phyloP scores from a whole-genome alignment of 2,329 filamentous ascomycete species.

The Alternaria novae-zelandiae region DNA sequence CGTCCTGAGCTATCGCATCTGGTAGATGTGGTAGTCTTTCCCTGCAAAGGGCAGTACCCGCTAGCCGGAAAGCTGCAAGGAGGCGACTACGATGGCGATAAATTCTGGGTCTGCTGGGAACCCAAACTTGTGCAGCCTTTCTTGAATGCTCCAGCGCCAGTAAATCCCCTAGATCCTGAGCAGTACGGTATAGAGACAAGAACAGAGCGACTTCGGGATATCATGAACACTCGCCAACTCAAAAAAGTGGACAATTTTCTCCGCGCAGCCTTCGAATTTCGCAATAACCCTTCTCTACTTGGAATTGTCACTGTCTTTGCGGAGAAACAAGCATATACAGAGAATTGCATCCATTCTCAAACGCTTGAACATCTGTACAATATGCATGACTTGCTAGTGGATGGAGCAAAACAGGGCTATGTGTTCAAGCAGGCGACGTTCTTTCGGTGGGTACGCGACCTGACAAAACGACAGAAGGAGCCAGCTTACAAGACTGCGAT shows the following conservation, averaged over 20 bases:
- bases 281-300: slow-evolving; percentile 63
- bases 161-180: slow-evolving; percentile 54
- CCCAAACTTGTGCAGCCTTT: slow-evolving; percentile 70
- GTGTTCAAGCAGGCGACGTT: slow-evolving; percentile 54
- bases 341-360: slow-evolving; percentile 36
- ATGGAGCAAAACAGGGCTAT: slow-evolving; percentile 56
- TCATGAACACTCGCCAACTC: slow-evolving; percentile 41
- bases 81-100: slow-evolving; percentile 82
- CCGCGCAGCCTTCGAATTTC: slow-evolving; percentile 62
- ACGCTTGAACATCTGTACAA: slow-evolving; percentile 40
- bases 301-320: slow-evolving; percentile 70
- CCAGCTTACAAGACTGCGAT: no score
- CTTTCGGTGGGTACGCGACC: no score
- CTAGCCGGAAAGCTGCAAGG: slow-evolving; percentile 76
- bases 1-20: slow-evolving; percentile 68
- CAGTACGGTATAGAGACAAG: slow-evolving; percentile 60
- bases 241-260: slow-evolving; percentile 57
- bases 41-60: slow-evolving; percentile 65
- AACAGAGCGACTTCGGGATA: slow-evolving; percentile 54
- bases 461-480: no score
- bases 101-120: slow-evolving; percentile 80
- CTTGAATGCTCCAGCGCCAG: slow-evolving; percentile 62
- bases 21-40: slow-evolving; percentile 82
- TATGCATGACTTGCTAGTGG: slow-evolving; percentile 56
- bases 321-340: slow-evolving; percentile 65